Base-by-base conservation (phyloP, 805 yeast genomes). In the Maudiozyma bulderi region DNA sequence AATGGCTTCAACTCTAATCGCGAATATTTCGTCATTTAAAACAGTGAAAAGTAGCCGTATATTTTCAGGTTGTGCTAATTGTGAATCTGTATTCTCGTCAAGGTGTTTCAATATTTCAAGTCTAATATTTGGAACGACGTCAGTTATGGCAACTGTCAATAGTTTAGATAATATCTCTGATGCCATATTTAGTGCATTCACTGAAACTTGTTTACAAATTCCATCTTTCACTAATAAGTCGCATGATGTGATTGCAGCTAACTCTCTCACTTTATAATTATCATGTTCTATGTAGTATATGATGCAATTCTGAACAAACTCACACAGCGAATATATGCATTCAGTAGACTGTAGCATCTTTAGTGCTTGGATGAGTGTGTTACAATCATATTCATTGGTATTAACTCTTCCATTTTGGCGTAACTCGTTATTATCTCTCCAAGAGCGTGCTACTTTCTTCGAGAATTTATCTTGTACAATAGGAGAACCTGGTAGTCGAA, bases 41-140 rank as follows among this genome's bases (percentile, higher is more conserved):
- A 95, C 90, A 70, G 88, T 84, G 58, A 91, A 86, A 33, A 90
- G 70, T 6, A 88, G 68, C 48, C 84, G 75, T 14, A 89, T 91
- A 61, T 88, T 89, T 48, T 85, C 93, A 0, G 95, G 93, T 62
- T 91, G 97, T 0, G 96, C 85, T 37, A 90, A 68, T 58, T 91
- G 97, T 0, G 95, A 85, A 58, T 91, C 96, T 62, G 90, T 84
- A 51, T 76, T 75, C 3, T 80, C 77, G 34, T 87, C 86, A 41
- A 91, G 70, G 41, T 88, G 75, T 43, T 74, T 74, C 51, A 91
- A 70, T 0, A 91, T 87, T 50, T 84, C 87, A 4, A 86, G 66
- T 48, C 98, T 72, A 31, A 90, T 85, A 50, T 88, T 96, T 2
- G 90, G 77, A 5, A 77, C 76, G 0, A 91, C 84, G 57, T 90